These are phyloP conservation scores for Chalciporus sp. DNA, from an alignment of 1,284 basidiomycete genomes.

Conservation along the genomic window DNA sequence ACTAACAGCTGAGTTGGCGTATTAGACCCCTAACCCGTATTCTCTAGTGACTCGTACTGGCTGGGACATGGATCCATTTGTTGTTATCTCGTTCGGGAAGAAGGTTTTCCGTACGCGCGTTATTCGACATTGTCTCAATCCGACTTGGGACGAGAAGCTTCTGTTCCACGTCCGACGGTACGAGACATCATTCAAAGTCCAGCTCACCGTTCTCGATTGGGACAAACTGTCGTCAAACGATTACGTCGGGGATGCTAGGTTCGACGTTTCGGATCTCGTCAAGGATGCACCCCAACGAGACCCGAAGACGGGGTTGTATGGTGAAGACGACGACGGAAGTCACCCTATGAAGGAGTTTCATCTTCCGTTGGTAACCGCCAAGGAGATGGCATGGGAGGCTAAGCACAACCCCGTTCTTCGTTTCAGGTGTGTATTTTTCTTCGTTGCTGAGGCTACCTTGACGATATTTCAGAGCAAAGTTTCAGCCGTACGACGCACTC, in stretches of 20 bases:
- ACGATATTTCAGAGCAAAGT: constrained; percentile 67
- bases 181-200: constrained; percentile 77
- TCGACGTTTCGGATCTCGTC: constrained; percentile 75
- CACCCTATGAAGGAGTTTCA: constrained; percentile 74
- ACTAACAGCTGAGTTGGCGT: constrained; percentile 1
- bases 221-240: constrained; percentile 92
- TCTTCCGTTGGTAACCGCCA: constrained; percentile 53
- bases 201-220: constrained; percentile 90
- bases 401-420: constrained; percentile 63
- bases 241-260: constrained; percentile 75
- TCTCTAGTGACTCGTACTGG: constrained; percentile 75
- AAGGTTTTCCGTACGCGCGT: constrained; percentile 95
- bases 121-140: constrained; percentile 87
- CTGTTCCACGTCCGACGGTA: constrained; percentile 93
- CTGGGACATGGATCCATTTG: constrained; percentile 98
- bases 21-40: constrained; percentile 5
- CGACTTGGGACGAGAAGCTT: constrained; percentile 94
- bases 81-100: constrained; percentile 94
- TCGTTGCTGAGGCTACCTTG: constrained; percentile 12
- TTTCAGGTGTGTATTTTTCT: constrained; percentile 49
- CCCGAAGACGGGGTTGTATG: constrained; percentile 73
- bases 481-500: constrained; percentile 91
- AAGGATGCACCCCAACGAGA: constrained; percentile 76
- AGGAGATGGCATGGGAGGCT: constrained; percentile 63
- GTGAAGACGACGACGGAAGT: constrained; percentile 30